phyloP scores from a whole-genome alignment of 2,329 filamentous ascomycete genomes.

The Sclerotinia nivalis region DNA sequence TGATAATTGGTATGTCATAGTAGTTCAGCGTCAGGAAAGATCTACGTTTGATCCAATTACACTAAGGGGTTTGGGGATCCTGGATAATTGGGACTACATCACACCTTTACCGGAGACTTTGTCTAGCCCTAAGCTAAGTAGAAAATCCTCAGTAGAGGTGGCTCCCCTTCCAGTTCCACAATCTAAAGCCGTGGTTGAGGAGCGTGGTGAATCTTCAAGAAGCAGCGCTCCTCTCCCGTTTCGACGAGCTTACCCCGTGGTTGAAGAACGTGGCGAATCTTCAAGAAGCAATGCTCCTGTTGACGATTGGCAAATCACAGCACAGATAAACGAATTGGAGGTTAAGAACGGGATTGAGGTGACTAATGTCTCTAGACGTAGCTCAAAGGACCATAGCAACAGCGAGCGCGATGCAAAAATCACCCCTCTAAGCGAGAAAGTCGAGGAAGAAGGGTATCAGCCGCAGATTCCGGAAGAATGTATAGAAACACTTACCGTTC shows the following conservation, averaged over 20 bases:
- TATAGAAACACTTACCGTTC: not conserved
- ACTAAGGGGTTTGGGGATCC: not conserved
- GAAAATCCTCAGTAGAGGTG: fast-evolving
- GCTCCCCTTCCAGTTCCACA: no score
- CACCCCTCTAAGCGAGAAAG: not conserved
- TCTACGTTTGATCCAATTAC: not conserved
- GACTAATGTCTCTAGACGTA: no score
- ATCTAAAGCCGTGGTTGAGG: not conserved
- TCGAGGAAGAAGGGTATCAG: not conserved
- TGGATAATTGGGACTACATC: not conserved
- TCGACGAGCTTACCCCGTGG: not conserved
- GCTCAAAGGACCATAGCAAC: no score
- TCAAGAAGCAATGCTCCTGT: not conserved
- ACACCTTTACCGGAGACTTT: no score
- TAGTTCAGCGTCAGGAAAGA: not conserved
- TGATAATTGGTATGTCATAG: not conserved
- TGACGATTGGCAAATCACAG: not conserved
- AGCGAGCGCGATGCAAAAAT: no score
- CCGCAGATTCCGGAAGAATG: not conserved
- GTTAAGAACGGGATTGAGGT: not conserved
- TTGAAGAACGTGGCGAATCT: not conserved
- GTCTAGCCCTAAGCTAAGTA: not conserved
- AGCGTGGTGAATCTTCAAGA: not conserved
- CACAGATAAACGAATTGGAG: not conserved
- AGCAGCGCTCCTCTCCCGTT: no score